Base-by-base conservation (phyloP, 1,284 basidiomycete genomes). In the Pseudozyma sp. region DNA sequence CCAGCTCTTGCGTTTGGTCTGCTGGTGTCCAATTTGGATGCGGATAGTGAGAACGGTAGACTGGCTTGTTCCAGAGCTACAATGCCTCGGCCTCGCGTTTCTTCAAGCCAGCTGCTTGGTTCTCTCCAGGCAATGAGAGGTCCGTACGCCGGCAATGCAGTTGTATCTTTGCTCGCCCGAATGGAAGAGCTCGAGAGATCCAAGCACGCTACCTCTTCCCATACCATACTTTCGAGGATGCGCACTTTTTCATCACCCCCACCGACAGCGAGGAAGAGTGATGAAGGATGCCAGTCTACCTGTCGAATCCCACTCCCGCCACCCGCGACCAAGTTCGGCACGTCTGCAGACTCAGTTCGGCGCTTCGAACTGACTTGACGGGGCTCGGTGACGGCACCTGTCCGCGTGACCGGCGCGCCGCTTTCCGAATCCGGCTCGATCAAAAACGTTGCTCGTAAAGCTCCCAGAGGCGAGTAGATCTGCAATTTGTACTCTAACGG, bases 391-490 rank as follows among this genome's bases (percentile, higher is more conserved):
- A 48, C 43, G 14, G 52, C 39, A 9, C 67, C 65, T 59, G 51
- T 16, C 6, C 65, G 52, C 36, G 68, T 71, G 44, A 65, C 45
- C 8, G 73, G 73, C 3, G 45, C 47, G 34, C 58, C 49, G 19
- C 35, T 50, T 10, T 68, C 69, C n/a, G 65, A 68, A 14, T 71
- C 64, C 4, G 73, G 61, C 13, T 76, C 77, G 44, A 69, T 52
- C 12, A 87, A 86, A 83, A 93, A 94, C 8, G 90, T 89, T 8
- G 89, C 89, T 18, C 92, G 87, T n/a, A 89, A 83, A 31, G 89
- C 88, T 1, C 93, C 94, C 13, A 91, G 86, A 2, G 94, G 88
- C 0, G 91, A 91, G 67, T 94, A 85, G 19, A 96, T 87, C 81
- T 90, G 88, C 14, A 96, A 84, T 78, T 92, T 93, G 86, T 92